These are phyloP conservation scores for Salvia hispanica DNA, from an alignment of 257 asterid species.

Conservation along the genomic window DNA sequence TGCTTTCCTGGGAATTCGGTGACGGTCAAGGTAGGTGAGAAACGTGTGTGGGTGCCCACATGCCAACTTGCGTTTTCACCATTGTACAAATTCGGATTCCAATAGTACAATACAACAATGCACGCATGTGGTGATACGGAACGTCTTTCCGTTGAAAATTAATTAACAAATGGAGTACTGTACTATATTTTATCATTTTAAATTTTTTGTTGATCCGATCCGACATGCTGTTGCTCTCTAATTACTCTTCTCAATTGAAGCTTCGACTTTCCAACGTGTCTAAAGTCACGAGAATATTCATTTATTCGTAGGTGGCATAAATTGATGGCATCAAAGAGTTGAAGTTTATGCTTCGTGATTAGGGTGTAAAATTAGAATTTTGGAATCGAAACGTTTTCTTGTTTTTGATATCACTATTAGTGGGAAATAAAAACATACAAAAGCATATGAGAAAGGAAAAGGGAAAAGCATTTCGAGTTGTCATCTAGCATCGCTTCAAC, in stretches of 20 bases:
- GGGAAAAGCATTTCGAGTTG: too few species aligned
- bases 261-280: neutral
- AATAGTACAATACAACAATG: conserved; percentile 19
- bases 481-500: too few species aligned
- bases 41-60: conserved; percentile 19
- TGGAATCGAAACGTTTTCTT: too few species aligned
- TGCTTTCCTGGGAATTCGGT: conserved; percentile 11
- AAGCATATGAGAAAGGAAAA: too few species aligned
- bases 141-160: neutral
- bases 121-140: neutral
- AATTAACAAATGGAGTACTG: neutral
- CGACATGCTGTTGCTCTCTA: neutral
- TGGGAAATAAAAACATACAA: too few species aligned
- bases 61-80: conserved; percentile 15
- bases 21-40: neutral
- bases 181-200: neutral
- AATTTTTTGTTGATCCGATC: neutral
- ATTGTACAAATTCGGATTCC: conserved; percentile 23
- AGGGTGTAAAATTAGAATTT: neutral
- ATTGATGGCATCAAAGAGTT: neutral
- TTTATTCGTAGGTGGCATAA: too few species aligned
- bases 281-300: neutral
- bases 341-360: neutral
- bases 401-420: too few species aligned
- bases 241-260: neutral